Evolutionary conservation across 169 alveolate genomes (phyloP).

Genomic region (Cryptosporidium ubiquitum): DNA sequence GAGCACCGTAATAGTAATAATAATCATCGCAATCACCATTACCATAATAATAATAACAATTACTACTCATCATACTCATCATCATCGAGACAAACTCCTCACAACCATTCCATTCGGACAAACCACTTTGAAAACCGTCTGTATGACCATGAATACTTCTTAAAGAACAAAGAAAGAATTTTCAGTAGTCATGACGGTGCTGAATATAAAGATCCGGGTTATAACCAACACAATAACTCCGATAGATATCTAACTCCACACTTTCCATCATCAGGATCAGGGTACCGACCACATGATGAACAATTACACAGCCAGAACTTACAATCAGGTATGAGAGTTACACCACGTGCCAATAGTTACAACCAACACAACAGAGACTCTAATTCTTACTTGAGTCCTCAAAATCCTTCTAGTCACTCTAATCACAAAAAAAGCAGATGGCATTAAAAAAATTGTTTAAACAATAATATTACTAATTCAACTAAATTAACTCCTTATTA

Average conservation of each 20-base stretch:
- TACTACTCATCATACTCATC: not conserved
- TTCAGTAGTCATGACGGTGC: not conserved
- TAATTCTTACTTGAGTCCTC: not conserved
- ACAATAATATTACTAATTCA: too few relatives aligned
- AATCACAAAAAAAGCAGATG: not conserved
- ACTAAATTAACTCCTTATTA: too few relatives aligned
- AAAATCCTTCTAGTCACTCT: not conserved
- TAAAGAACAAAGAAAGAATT: not conserved
- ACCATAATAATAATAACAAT: too few relatives aligned
- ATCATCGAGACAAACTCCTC: not conserved
- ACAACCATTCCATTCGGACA: not conserved
- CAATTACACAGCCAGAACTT: not conserved
- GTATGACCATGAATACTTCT: not conserved
- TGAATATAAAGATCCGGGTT: not conserved
- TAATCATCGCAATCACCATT: too few relatives aligned
- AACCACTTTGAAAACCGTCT: not conserved
- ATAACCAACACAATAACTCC: not conserved
- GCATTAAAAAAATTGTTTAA: not conserved
- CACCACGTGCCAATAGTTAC: not conserved
- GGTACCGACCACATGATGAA: not conserved
- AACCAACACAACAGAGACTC: not conserved
- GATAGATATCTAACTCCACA: not conserved
- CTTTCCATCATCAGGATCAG: not conserved
- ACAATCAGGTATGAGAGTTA: not conserved
- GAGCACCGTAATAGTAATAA: too few relatives aligned